Evolutionary conservation across 139 green algal genomes (phyloP), one percentile per base, ranked within the genome.

Genomic region (Zygnema circumcarinatum): DNA sequence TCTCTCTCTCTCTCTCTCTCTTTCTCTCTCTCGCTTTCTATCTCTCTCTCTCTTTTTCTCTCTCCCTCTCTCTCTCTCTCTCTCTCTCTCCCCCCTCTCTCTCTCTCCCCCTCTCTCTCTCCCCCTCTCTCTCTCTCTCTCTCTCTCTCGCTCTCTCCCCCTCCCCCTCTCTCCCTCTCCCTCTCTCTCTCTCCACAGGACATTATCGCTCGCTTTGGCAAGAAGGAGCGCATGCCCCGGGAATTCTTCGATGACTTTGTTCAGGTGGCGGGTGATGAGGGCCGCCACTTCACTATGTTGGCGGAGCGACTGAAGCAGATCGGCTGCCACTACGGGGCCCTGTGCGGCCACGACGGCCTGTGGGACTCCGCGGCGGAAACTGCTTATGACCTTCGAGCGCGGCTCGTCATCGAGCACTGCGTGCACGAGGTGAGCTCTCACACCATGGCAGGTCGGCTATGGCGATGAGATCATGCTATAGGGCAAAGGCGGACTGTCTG

Each of bases 371-470:
- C 96, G 2, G 62, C 67, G 0, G 87, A 79, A 20, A 98, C 96
- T 11, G 67, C 92, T 1, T 78, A 93, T 83, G 93, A 85, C 36
- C 83, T 97, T 38, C 89, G 92, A n/a, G 95, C 95, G 0, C 92
- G 96, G 0, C 92, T 99, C 29, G 95, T 94, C 0, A 91, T 99
- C 36, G 96, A 99, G 92, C 95, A 98, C 90, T 97, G 94, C 88
- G 94, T 96, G 11, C 96, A 99, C 84, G 96, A 98, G 86, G 86
- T 90, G 16, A 32, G n/a, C n/a, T n/a, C n/a, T n/a, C 47, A 62
- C 47, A 25, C 16, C 47, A 62, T 25, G 16, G 47, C 47, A 25
- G 47, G 16, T 16, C 16, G 47, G 16, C 7, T 25, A 62, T 16
- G 16, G 7, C 7, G 47, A 7, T 62, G 47, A 62, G 7, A 25